Base-by-base conservation (phyloP, 2,329 filamentous ascomycete species). In the Colletotrichum lindemuthianum region DNA sequence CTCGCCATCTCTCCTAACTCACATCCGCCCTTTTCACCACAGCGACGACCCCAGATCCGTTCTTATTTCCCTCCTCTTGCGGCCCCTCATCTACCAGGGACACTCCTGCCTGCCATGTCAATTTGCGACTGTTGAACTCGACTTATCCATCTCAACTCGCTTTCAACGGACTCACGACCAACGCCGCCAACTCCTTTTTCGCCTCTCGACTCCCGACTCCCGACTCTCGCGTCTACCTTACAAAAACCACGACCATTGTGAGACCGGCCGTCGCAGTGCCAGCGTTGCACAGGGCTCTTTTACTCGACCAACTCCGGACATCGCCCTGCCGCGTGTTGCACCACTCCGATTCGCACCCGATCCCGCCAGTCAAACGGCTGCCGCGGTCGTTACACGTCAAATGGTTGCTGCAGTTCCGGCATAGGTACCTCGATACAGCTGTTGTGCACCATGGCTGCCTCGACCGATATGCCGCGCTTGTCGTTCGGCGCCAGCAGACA, bases 391-490 rank as follows among this genome's bases (percentile, higher is more conserved):
- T 52, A 59, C 47, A 65, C 52, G 24, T 58, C 56, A 54, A 60
- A 65, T 63, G 63, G 34, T 65, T 15, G 32, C 63, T 63, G 52
- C 63, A 49, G 47, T 49, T 41, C 44, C 39, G 13, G 34, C 12
- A 41, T 63, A 66, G 55, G 37, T 51, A 40, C 32, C 48, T 15
- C 39, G 57, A 63, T 24, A 67, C 54, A 51, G 41, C 45, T 50
- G 34, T 33, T 51, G 49, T 54, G 43, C 65, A 52, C 65, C 60
- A 68, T 68, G 67, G 65, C 67, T 54, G 52, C 67, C 33, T 65
- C 67, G 16, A 64, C 66, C 44, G 65, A 55, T 12, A 45, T 65
- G 9, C 65, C 65, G 34, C 67, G 67, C 50, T 64, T 68, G 60
- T 68, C 67, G 45, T 68, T 68, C 45, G 67, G 67, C 33, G 58